A percentile compares a stretch with the other conserved stretches of the same genome.
Evolutionary conservation across 768 basidiomycete species (phyloP).

Genomic region (Paxillus involutus): DNA sequence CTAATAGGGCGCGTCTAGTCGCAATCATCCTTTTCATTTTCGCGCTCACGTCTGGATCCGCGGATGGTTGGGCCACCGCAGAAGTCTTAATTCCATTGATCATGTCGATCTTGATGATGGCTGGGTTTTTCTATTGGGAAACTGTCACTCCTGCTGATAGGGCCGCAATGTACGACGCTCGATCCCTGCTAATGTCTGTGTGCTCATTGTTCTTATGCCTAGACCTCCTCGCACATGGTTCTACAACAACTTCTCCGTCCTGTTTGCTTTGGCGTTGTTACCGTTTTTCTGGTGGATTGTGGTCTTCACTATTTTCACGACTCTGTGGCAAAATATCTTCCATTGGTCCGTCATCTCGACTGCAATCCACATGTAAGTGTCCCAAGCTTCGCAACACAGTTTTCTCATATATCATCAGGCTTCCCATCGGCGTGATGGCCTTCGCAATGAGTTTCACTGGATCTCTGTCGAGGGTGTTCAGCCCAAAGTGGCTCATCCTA

Average conservation of each 20-base stretch:
- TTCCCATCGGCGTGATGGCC: slow-evolving; percentile 42
- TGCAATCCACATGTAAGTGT: slow-evolving; percentile 38
- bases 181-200: not conserved
- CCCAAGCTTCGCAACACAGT: not conserved
- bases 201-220: not conserved
- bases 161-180: slow-evolving; percentile 40
- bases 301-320: slow-evolving; percentile 34
- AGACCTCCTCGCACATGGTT: slow-evolving; percentile 46
- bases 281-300: slow-evolving; percentile 44
- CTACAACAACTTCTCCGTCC: slow-evolving; percentile 40
- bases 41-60: slow-evolving; percentile 41
- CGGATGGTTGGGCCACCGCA: slow-evolving; percentile 45
- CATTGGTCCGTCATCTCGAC: slow-evolving; percentile 41
- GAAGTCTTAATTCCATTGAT: slow-evolving; percentile 46
- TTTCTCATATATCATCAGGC: slow-evolving; percentile 22
- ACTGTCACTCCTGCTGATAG: slow-evolving; percentile 35
- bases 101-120: slow-evolving; percentile 39
- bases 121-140: slow-evolving; percentile 54
- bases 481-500: slow-evolving; percentile 47
- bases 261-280: slow-evolving; percentile 37
- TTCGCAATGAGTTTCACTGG: slow-evolving; percentile 40
- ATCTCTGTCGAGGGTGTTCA: slow-evolving; percentile 34
- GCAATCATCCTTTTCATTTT: slow-evolving; percentile 36
- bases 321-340: slow-evolving; percentile 41
- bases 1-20: slow-evolving; percentile 12